Evolutionary conservation across 306 rosid species (phyloP), one percentile per base, ranked within the genome.

Genomic region (Fagus sylvatica): DNA sequence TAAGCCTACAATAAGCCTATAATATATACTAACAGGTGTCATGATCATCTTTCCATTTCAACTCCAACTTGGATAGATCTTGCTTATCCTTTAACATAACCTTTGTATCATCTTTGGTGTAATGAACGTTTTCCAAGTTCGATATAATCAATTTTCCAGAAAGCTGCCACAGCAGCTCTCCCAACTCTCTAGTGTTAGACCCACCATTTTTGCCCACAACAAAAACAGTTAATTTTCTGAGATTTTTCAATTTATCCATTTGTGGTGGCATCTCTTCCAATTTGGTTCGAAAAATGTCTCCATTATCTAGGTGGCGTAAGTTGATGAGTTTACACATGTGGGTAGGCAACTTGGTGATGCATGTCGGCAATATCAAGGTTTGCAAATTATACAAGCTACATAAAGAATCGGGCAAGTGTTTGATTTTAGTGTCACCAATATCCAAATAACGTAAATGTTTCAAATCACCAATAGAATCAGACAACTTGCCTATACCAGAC

Each of bases 331-430:
- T 79, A 13, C 37, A 49, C 79, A 80, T 53, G 49, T 80, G 43
- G 19, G 12, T 3, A 0, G 79, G 87, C 39, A 84, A 68, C 34
- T 16, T 16, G 6, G 5, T 28, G 36, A 79, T 7, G 65, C 89
- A 88, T 10, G 10, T 1, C 0, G 41, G 41, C 51, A 88, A 62
- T 28, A 70, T 16, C 17, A 87, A 16, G 1, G 85, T 80, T 57
- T 89, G 88, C 32, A 89, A 72, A 56, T 85, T 82, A 43, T 59
- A 73, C 19, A 87, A 65, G 9, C 7, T 5, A 34, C 84, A 17
- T 5, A 79, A 36, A 12, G 82, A 80, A 55, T 74, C 30, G 2
- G 89, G 89, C 0, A 89, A 12, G 2, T 1, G 7, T 66, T 4
- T 39, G 9, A 87, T 13, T 1, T 1, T 1, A 3, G 81, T 83